Evolutionary conservation across 768 basidiomycete species (phyloP).

Genomic region (Hemileccinum impolitum): DNA sequence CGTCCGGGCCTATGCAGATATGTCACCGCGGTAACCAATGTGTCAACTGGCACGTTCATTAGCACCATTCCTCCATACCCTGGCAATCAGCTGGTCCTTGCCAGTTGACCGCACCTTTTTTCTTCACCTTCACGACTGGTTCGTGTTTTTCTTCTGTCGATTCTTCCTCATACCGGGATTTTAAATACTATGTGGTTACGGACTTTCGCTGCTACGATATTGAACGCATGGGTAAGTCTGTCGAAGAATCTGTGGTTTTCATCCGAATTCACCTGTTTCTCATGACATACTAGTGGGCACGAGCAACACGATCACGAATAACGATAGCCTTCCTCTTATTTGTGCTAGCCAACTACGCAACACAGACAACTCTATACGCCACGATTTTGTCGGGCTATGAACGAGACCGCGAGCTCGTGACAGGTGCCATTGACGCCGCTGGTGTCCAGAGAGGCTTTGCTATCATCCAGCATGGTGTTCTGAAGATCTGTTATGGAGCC

Average conservation of each 20-base stretch:
- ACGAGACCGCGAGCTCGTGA: constrained; percentile 32
- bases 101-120: no score
- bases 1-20: no score
- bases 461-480: constrained; percentile 12
- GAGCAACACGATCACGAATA: constrained; percentile 47
- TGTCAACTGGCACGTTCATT: no score
- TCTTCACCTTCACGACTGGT: constrained; percentile 6
- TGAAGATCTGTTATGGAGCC: constrained; percentile 39
- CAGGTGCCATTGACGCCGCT: constrained; percentile 28
- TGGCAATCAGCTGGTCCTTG: no score
- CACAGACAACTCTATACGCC: constrained; percentile 41
- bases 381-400: constrained; percentile 37
- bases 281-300: constrained; percentile 36
- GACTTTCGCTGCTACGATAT: background rate
- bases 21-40: no score
- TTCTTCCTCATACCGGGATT: background rate
- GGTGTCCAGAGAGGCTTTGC: constrained; percentile 25
- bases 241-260: background rate
- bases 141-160: constrained; percentile 3
- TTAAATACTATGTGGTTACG: background rate
- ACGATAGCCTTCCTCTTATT: constrained; percentile 48
- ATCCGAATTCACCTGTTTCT: background rate
- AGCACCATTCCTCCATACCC: no score
- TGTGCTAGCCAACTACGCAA: constrained; percentile 39
- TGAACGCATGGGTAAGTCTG: constrained; percentile 15